Evolutionary conservation across 2,329 filamentous ascomycete genomes (phyloP).

Genomic region (Hypomyces rosellus): DNA sequence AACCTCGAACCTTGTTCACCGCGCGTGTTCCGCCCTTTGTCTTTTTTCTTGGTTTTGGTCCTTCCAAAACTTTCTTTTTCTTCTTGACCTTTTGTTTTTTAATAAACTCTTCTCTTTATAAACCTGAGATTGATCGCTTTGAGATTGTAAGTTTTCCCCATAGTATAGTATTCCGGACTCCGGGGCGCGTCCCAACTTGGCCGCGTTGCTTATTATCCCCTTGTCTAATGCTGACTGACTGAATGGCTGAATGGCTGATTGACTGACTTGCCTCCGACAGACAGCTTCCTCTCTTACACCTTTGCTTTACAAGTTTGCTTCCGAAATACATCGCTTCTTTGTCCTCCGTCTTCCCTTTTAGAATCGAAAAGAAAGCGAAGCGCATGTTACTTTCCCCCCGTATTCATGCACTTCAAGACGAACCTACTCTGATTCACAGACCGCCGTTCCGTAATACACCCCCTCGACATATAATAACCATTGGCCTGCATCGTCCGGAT

Average conservation of each 20-base stretch:
- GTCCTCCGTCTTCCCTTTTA: too few species aligned
- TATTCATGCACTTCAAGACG: too few species aligned
- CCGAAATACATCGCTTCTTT: too few species aligned
- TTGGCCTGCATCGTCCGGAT: slow-evolving; percentile 4
- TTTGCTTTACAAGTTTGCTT: not conserved
- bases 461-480: not conserved
- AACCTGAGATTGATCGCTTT: not conserved
- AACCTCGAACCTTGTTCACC: not conserved
- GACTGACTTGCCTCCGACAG: not conserved
- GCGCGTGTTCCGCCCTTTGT: slow-evolving; percentile 1
- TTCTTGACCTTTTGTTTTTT: not conserved
- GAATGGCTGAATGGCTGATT: not conserved
- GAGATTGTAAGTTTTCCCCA: not conserved
- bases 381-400: too few species aligned
- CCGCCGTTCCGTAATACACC: not conserved
- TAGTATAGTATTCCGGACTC: too few species aligned
- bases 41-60: not conserved
- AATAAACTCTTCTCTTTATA: not conserved
- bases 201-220: not conserved
- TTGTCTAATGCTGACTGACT: not conserved
- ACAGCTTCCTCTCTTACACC: not conserved
- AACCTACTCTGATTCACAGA: not conserved
- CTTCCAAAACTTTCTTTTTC: not conserved
- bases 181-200: not conserved
- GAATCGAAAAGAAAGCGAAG: too few species aligned